phyloP scores from a whole-genome alignment of 192 early-diverging fungal genomes.

The Spizellomyces sp. region DNA sequence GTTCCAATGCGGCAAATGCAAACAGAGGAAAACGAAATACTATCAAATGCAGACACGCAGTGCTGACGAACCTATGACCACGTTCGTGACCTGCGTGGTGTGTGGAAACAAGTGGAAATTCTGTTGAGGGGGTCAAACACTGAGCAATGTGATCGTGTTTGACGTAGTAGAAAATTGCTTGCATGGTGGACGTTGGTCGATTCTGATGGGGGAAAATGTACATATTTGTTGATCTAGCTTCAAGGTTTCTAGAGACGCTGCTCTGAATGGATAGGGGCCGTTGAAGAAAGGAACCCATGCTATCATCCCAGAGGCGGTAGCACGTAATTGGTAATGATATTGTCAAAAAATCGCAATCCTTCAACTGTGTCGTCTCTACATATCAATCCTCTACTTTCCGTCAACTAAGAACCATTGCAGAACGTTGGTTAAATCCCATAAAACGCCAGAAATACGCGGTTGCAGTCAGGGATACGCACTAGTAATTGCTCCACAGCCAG shows the following conservation, averaged over 20 bases:
- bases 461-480: conserved; percentile 43
- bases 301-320: not conserved
- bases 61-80: conserved; percentile 96
- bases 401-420: conserved; percentile 53
- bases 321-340: conserved; percentile 50
- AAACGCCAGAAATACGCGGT: conserved; percentile 37
- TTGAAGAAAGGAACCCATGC: not conserved
- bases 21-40: conserved; percentile 81
- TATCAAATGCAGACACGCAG: conserved; percentile 96
- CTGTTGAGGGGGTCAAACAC: conserved; percentile 28
- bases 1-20: conserved; percentile 95
- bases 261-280: not conserved
- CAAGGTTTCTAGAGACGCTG: not conserved
- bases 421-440: conserved; percentile 37
- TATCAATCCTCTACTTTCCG: conserved; percentile 76
- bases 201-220: not conserved
- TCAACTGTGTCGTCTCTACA: conserved; percentile 88
- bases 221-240: not conserved
- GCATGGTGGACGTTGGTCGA: not conserved
- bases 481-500: conserved; percentile 71
- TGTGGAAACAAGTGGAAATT: conserved; percentile 90
- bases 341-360: conserved; percentile 83
- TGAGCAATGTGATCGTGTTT: too few relatives aligned
- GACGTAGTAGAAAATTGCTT: not conserved
- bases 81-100: conserved; percentile 85